A percentile compares a stretch with the other conserved stretches of the same genome.
These are phyloP conservation scores for Boechera stricta DNA, from an alignment of 345 rosid species.

Conservation along the genomic window DNA sequence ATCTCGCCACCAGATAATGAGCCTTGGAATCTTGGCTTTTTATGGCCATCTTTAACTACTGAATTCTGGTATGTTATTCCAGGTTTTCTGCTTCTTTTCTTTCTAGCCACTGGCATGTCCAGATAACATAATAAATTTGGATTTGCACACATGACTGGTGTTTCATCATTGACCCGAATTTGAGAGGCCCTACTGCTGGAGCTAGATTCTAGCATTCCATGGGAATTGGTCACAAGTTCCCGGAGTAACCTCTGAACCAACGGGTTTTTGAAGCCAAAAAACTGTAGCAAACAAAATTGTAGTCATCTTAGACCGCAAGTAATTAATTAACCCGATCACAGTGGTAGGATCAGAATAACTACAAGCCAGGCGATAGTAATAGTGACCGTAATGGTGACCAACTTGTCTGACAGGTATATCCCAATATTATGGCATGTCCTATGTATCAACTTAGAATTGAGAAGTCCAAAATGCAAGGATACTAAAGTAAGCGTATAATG, in stretches of 20 bases:
- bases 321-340: constrained; percentile 5
- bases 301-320: constrained; percentile 21
- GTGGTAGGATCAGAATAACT: constrained; percentile 25
- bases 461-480: constrained; percentile 3
- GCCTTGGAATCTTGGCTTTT: constrained; percentile 52
- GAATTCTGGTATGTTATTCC: constrained; percentile 42
- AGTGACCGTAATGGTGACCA: not conserved
- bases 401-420: not conserved
- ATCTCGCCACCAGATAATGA: constrained; percentile 34
- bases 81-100: constrained; percentile 64
- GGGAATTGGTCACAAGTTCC: constrained; percentile 71
- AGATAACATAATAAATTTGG: constrained; percentile 52
- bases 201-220: constrained; percentile 60
- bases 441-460: constrained; percentile 18
- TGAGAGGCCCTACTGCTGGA: constrained; percentile 49
- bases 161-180: constrained; percentile 40
- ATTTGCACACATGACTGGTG: constrained; percentile 35
- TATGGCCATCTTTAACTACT: constrained; percentile 36
- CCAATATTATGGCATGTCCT: not conserved
- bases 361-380: constrained; percentile 22
- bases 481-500: not conserved
- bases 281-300: constrained; percentile 53
- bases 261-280: constrained; percentile 84
- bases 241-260: constrained; percentile 85
- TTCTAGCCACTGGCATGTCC: constrained; percentile 49